phyloP scores from a whole-genome alignment of 345 rosid species.

The Brassica nigra region DNA sequence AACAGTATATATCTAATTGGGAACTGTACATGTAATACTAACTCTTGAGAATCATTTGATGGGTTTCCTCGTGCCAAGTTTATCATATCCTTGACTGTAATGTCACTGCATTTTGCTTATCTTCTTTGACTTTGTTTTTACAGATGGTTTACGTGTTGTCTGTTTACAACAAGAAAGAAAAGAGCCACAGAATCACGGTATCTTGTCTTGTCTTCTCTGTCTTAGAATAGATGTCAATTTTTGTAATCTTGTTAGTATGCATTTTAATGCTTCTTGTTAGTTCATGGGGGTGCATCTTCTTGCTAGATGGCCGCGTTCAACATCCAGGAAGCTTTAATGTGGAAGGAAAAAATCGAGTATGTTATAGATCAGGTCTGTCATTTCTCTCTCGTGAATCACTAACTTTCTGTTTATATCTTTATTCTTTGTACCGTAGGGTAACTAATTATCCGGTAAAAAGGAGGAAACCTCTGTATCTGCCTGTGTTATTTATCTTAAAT shows the following conservation, averaged over 20 bases:
- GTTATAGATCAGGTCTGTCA: constrained; percentile 88
- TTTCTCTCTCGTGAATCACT: constrained; percentile 1
- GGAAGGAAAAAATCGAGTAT: constrained; percentile 92
- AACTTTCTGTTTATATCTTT: neutral
- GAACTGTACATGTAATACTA: neutral
- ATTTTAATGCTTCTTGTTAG: constrained; percentile 34
- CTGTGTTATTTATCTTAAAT: constrained; percentile 5
- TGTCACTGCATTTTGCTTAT: neutral
- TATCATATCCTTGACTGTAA: neutral
- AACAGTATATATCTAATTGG: neutral
- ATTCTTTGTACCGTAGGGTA: neutral
- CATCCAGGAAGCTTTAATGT: constrained; percentile 86
- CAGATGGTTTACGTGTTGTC: constrained; percentile 98
- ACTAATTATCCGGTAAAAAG: neutral
- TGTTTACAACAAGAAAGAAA: constrained; percentile 93
- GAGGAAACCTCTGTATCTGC: neutral
- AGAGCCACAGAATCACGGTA: constrained; percentile 82
- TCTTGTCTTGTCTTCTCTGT: constrained; percentile 31
- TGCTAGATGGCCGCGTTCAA: constrained; percentile 99
- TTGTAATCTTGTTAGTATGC: constrained; percentile 4
- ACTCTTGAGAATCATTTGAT: constrained; percentile 10
- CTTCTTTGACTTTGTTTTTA: constrained; percentile 28
- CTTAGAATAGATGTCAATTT: neutral
- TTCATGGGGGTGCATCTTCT: constrained; percentile 37
- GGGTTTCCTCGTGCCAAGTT: constrained; percentile 11